A percentile compares a stretch with the other conserved stretches of the same genome.
Conservation (phyloP, 257 asterid species). For the Haberlea rhodopensis region DNA sequence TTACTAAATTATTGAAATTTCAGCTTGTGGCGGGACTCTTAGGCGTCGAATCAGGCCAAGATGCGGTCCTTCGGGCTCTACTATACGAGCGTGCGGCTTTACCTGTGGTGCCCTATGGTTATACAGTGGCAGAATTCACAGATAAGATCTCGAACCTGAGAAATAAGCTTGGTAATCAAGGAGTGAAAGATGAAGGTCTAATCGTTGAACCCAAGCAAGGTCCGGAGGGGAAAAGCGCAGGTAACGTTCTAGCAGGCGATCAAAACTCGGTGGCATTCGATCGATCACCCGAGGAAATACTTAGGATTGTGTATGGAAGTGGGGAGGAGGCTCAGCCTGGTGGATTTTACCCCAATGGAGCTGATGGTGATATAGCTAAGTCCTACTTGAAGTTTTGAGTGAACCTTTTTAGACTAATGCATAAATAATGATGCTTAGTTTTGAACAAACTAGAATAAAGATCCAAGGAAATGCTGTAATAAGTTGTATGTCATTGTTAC, state of each 20-base stretch:
- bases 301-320: constrained; percentile 42
- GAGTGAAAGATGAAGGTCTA: constrained; percentile 50
- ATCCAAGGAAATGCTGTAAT: no score
- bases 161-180: constrained; percentile 36
- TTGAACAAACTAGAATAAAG: no score
- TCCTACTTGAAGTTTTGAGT: constrained; percentile 27
- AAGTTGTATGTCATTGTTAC: no score
- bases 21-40: constrained; percentile 51
- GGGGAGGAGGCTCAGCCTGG: constrained; percentile 37
- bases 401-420: no score
- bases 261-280: constrained; percentile 31
- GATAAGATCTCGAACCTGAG: constrained; percentile 33
- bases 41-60: constrained; percentile 58
- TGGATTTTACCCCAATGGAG: constrained; percentile 49
- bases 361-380: constrained; percentile 41
- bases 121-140: constrained; percentile 41
- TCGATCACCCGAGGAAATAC: constrained; percentile 42
- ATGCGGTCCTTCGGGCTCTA: constrained; percentile 38
- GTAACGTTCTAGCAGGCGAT: constrained; percentile 42
- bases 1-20: neutral
- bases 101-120: constrained; percentile 28
- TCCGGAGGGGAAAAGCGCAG: constrained; percentile 32
- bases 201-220: constrained; percentile 26
- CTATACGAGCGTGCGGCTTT: constrained; percentile 14
- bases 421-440: no score